Percentiles rank a stretch among this genome's conserved stretches.
Evolutionary conservation across 2,329 filamentous ascomycete genomes (phyloP).

Genomic region (Phyllosticta citriasiana): DNA sequence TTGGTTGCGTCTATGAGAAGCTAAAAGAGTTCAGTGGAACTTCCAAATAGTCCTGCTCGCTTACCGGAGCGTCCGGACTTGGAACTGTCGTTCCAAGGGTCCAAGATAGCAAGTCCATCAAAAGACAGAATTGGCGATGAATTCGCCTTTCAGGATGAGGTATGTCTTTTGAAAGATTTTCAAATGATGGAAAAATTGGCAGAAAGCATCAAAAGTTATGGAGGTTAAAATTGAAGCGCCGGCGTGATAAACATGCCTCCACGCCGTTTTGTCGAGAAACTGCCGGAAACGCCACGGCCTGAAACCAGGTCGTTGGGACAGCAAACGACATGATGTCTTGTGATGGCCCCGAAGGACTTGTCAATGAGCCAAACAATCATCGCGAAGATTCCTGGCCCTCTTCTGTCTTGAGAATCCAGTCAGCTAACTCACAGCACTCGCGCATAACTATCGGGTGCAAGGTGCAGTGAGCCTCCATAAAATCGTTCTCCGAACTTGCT

Average conservation of each 20-base stretch:
- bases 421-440: neutral
- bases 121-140: neutral
- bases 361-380: too few species aligned
- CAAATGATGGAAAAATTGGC: neutral
- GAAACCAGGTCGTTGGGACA: too few species aligned
- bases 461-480: neutral
- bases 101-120: constrained; percentile 31
- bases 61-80: constrained; percentile 3
- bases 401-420: neutral
- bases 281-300: too few species aligned
- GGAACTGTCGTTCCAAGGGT: constrained; percentile 23
- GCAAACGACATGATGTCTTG: too few species aligned
- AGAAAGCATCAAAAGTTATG: neutral
- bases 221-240: too few species aligned
- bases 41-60: constrained; percentile 21
- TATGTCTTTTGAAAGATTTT: neutral
- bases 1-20: constrained; percentile 35
- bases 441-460: neutral
- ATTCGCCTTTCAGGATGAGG: neutral
- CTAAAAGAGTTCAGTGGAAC: constrained; percentile 22
- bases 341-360: too few species aligned
- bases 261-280: too few species aligned
- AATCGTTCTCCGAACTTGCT: neutral
- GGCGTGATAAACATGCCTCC: too few species aligned
- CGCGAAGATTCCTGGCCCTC: neutral